These are phyloP conservation scores for Mrakia hoshinonis DNA, from an alignment of 768 basidiomycete species.

Conservation along the genomic window DNA sequence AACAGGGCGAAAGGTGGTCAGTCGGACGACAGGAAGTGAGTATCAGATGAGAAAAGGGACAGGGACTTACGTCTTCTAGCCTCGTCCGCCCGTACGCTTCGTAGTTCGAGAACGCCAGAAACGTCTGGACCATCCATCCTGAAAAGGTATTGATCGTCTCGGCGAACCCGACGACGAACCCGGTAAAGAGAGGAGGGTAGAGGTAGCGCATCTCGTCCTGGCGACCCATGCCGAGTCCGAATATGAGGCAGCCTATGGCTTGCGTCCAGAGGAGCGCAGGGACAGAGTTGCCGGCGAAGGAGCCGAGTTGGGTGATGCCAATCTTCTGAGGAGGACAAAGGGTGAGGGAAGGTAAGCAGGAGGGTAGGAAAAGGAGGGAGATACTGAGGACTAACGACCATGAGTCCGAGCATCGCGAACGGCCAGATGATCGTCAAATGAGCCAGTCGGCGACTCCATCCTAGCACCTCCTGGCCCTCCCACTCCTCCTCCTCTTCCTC, in stretches of 20 bases:
- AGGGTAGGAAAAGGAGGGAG: too few relatives aligned
- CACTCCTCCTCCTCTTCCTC: constrained; percentile 1
- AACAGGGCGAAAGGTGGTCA: background rate
- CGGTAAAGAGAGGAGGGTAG: constrained; percentile 27
- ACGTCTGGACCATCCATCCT: constrained; percentile 24
- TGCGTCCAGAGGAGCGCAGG: constrained; percentile 21
- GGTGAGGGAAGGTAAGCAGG: background rate
- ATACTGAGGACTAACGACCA: background rate
- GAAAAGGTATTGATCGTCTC: constrained; percentile 25
- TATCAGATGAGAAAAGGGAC: background rate
- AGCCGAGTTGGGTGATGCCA: constrained; percentile 9
- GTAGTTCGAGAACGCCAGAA: constrained; percentile 24
- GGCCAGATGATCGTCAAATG: constrained; percentile 21
- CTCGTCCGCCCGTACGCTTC: background rate
- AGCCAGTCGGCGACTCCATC: constrained; percentile 10
- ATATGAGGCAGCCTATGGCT: constrained; percentile 13
- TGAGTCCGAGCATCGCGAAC: constrained; percentile 21
- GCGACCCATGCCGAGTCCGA: constrained; percentile 19
- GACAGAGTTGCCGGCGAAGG: constrained; percentile 4
- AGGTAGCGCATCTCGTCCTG: constrained; percentile 18
- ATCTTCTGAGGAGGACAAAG: background rate
- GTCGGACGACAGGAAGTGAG: background rate
- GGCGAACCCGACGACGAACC: constrained; percentile 20
- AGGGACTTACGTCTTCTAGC: background rate
- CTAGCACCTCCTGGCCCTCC: background rate